phyloP scores from a whole-genome alignment of 2,329 filamentous ascomycete species.

The Endocalyx cinctus region DNA sequence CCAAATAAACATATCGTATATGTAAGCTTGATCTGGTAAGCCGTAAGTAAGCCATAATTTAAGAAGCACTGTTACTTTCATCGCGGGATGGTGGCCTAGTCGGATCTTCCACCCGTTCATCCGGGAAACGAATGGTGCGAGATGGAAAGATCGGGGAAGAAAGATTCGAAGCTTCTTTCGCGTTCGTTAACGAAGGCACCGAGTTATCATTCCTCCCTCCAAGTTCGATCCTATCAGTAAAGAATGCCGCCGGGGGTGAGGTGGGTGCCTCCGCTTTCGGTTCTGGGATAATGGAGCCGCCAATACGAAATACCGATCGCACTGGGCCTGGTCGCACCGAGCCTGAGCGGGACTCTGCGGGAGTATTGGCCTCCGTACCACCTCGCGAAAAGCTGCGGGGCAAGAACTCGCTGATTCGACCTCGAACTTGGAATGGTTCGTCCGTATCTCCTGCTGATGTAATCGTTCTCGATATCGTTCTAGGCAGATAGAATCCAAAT shows the following conservation, averaged over 20 bases:
- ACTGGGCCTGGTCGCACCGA: slow-evolving; percentile 19
- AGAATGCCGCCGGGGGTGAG: slow-evolving; percentile 1
- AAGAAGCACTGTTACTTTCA: too few relatives aligned
- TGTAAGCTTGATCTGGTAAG: too few relatives aligned
- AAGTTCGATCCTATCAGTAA: slow-evolving; percentile 3
- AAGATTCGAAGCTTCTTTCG: too few relatives aligned
- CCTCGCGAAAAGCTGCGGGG: slow-evolving; percentile 16
- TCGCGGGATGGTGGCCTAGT: too few relatives aligned
- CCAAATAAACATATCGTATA: too few relatives aligned
- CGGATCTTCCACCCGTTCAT: too few relatives aligned
- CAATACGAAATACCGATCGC: slow-evolving; percentile 40
- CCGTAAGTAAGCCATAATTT: too few relatives aligned
- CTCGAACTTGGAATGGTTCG: slow-evolving; percentile 13
- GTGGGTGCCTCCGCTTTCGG: slow-evolving; percentile 1
- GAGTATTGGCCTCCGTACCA: slow-evolving; percentile 6
- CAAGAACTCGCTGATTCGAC: slow-evolving; percentile 6
- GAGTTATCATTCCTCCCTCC: too few relatives aligned
- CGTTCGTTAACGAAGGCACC: too few relatives aligned
- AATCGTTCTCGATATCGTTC: slow-evolving; percentile 54
- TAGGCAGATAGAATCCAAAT: slow-evolving; percentile 57
- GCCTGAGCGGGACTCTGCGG: slow-evolving; percentile 12
- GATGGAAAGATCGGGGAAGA: too few relatives aligned
- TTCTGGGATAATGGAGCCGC: slow-evolving; percentile 32
- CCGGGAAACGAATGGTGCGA: too few relatives aligned
- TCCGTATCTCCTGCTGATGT: slow-evolving; percentile 27